phyloP scores from a whole-genome alignment of 495 filamentous ascomycete genomes.

The Lasiosphaeria ovina region DNA sequence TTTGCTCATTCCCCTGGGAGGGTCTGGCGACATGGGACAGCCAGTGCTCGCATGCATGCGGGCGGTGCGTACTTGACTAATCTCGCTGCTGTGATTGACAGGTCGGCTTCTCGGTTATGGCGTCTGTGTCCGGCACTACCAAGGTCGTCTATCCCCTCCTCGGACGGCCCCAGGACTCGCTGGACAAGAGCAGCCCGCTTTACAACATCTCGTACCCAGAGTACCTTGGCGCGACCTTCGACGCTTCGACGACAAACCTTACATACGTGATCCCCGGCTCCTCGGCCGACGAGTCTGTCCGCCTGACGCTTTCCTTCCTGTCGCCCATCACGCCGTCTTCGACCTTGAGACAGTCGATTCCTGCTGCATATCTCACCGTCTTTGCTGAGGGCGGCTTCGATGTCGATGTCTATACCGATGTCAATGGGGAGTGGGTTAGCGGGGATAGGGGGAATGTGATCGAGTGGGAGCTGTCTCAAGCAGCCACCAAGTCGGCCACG shows the following conservation, averaged over 20 bases:
- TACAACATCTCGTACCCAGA: conserved; percentile 68
- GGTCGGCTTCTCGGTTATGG: conserved; percentile 79
- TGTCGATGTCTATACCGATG: conserved; percentile 81
- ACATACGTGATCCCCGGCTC: conserved; percentile 69
- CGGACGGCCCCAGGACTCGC: conserved; percentile 80
- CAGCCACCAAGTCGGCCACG: conserved; percentile 24
- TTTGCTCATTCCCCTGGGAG: neutral
- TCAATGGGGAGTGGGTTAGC: conserved; percentile 88
- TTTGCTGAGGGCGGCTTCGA: conserved; percentile 68
- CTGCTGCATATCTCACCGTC: conserved; percentile 80
- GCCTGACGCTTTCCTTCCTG: conserved; percentile 79
- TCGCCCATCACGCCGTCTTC: conserved; percentile 93
- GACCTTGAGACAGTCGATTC: conserved; percentile 85
- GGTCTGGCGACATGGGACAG: neutral
- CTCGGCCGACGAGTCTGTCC: conserved; percentile 37
- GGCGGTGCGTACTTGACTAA: conserved; percentile 1
- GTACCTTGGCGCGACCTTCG: conserved; percentile 79
- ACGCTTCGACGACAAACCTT: conserved; percentile 90
- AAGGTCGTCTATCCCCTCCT: conserved; percentile 77
- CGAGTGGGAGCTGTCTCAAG: conserved; percentile 60
- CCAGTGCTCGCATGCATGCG: neutral
- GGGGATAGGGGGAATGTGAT: conserved; percentile 68
- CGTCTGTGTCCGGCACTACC: conserved; percentile 64
- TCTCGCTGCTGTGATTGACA: conserved; percentile 26
- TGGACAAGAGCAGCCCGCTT: conserved; percentile 44